Percentiles rank a stretch among this genome's conserved stretches.
Conservation (phyloP, 2,329 filamentous ascomycete genomes). For the Pyrenochaeta sp. region DNA sequence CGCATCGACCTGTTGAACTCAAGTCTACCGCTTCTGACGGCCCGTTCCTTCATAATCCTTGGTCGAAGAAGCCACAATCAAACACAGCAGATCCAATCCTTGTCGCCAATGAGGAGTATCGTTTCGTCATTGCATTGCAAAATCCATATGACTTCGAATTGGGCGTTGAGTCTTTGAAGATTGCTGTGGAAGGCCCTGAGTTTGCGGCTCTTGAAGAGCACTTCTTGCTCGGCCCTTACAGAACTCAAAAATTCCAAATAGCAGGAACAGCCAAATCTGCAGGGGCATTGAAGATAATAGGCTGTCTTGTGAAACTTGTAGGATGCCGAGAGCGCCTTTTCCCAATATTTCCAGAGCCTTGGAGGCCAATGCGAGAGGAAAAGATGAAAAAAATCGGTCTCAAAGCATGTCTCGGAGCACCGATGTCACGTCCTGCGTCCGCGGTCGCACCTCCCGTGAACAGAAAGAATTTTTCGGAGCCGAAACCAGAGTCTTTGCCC, state of each 20-base stretch:
- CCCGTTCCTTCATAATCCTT: slow-evolving; percentile 96
- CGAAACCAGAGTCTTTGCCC: slow-evolving; percentile 56
- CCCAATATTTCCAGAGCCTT: slow-evolving; percentile 79
- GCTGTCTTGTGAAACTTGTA: slow-evolving; percentile 79
- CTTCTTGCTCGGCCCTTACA: slow-evolving; percentile 78
- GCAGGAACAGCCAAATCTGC: slow-evolving; percentile 70
- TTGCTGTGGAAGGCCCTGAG: slow-evolving; percentile 76
- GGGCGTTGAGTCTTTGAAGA: slow-evolving; percentile 80
- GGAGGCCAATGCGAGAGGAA: slow-evolving; percentile 71
- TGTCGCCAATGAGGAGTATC: slow-evolving; percentile 78
- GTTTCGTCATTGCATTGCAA: slow-evolving; percentile 83
- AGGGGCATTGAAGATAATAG: slow-evolving; percentile 76
- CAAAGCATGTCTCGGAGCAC: slow-evolving; percentile 56
- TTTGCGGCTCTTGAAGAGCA: slow-evolving; percentile 72
- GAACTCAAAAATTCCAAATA: slow-evolving; percentile 79
- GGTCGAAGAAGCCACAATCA: slow-evolving; percentile 70
- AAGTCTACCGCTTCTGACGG: slow-evolving; percentile 56
- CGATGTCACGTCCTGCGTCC: slow-evolving; percentile 51
- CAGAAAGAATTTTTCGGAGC: slow-evolving; percentile 30
- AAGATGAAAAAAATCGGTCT: slow-evolving; percentile 82
- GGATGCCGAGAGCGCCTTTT: slow-evolving; percentile 85
- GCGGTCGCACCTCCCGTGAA: slow-evolving; percentile 35
- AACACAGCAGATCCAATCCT: slow-evolving; percentile 70
- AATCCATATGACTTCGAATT: slow-evolving; percentile 95
- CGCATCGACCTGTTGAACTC: slow-evolving; percentile 44